Conservation (phyloP, 257 asterid genomes). For the Scutellaria baicalensis region DNA sequence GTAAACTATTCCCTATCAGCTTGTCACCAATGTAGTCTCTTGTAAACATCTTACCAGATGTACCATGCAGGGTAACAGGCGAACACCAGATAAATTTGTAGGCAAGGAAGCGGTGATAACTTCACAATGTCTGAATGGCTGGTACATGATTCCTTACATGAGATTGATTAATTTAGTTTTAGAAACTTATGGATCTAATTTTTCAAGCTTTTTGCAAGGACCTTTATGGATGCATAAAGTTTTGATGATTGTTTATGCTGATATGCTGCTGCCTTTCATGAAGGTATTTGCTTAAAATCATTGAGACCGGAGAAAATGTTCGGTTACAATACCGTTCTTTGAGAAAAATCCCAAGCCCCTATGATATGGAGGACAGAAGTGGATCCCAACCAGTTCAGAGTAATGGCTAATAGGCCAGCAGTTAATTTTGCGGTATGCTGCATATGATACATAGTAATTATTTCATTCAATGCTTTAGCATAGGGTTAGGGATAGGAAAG, state of each 20-base stretch:
- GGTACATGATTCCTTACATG: slow-evolving; percentile 32
- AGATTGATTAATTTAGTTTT: not conserved
- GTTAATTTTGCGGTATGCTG: not conserved
- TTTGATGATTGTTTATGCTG: slow-evolving; percentile 8
- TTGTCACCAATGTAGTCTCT: not conserved
- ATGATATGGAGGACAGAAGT: slow-evolving; percentile 47
- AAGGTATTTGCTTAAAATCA: slow-evolving; percentile 83
- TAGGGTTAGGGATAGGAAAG: slow-evolving; percentile 10
- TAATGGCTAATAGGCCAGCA: slow-evolving; percentile 39
- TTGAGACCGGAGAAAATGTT: slow-evolving; percentile 80
- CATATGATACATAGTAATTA: slow-evolving; percentile 17
- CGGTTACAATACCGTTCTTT: slow-evolving; percentile 90
- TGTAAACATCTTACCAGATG: slow-evolving; percentile 6
- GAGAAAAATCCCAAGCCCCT: slow-evolving; percentile 45
- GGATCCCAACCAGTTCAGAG: slow-evolving; percentile 53
- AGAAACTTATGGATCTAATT: not conserved
- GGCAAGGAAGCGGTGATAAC: slow-evolving; percentile 97
- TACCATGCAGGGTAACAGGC: slow-evolving; percentile 81
- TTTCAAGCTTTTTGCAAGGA: not conserved
- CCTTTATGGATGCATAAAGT: not conserved
- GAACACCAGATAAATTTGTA: slow-evolving; percentile 96
- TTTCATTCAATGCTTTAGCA: slow-evolving; percentile 20
- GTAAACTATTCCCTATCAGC: slow-evolving; percentile 28
- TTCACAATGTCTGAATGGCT: slow-evolving; percentile 93
- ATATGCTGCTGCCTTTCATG: slow-evolving; percentile 11